Evolutionary conservation across 257 asterid species (phyloP).

Genomic region (Solanum sejunctum): DNA sequence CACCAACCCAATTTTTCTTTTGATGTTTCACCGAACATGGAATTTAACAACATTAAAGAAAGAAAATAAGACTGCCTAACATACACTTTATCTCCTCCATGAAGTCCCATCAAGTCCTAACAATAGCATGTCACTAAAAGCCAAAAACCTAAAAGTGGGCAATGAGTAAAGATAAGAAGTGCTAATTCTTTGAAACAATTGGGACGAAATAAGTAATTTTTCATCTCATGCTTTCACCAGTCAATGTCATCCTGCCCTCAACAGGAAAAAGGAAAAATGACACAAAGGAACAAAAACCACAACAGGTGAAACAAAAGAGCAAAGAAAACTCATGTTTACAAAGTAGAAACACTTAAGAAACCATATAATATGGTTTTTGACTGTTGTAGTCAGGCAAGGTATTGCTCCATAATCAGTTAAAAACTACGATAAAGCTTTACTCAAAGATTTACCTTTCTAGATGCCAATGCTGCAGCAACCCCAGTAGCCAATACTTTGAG

Average conservation of each 20-base stretch:
- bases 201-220: neutral
- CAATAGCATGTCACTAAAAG: neutral
- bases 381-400: neutral
- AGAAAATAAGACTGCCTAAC: neutral
- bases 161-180: neutral
- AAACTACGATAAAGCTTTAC: neutral
- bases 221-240: neutral
- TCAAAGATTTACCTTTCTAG: constrained; percentile 64
- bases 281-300: neutral
- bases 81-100: neutral
- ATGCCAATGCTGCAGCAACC: constrained; percentile 93
- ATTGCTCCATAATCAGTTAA: neutral
- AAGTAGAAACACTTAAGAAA: neutral
- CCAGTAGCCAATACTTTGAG: constrained; percentile 98
- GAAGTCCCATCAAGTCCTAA: neutral
- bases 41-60: neutral
- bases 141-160: neutral
- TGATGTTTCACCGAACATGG: neutral
- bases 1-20: neutral
- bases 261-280: neutral
- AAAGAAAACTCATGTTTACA: neutral
- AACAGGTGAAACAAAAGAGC: neutral
- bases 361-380: neutral
- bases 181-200: neutral
- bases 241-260: neutral